Percentiles rank a stretch among this genome's conserved stretches.
These are phyloP conservation scores for Sapria himalayana DNA, from an alignment of 345 rosid species.

Conservation along the genomic window DNA sequence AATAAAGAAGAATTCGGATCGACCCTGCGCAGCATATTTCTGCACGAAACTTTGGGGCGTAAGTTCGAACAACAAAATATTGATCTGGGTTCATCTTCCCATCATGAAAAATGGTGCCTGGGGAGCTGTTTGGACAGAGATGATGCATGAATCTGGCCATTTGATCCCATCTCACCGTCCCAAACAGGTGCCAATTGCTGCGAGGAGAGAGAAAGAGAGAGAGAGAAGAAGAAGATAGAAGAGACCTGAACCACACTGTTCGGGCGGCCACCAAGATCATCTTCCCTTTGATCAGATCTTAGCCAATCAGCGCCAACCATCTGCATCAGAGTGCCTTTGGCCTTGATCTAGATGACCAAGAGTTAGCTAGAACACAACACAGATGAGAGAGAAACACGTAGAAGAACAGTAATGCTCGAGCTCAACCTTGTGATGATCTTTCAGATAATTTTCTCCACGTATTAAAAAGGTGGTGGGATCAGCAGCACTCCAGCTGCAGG, in stretches of 20 bases:
- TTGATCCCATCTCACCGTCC: too few relatives aligned
- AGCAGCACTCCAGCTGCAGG: conserved; percentile 57
- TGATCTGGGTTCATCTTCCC: too few relatives aligned
- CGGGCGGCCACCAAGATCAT: conserved; percentile 49
- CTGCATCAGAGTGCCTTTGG: conserved; percentile 50
- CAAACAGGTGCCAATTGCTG: too few relatives aligned
- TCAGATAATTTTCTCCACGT: conserved; percentile 55
- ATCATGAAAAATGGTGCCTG: too few relatives aligned
- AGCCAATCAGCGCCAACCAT: conserved; percentile 96
- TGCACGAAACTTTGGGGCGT: too few relatives aligned
- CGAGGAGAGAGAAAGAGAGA: too few relatives aligned
- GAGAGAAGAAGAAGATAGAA: background rate
- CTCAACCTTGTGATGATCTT: conserved; percentile 49
- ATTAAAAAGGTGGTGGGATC: conserved; percentile 60
- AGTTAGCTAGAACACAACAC: background rate
- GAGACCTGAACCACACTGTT: conserved; percentile 58
- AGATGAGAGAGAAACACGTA: background rate
- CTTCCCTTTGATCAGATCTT: conserved; percentile 50
- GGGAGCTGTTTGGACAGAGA: too few relatives aligned
- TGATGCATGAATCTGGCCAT: too few relatives aligned
- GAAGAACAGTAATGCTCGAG: too few relatives aligned
- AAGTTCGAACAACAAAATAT: too few relatives aligned
- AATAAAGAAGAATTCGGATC: conserved; percentile 65
- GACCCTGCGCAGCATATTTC: conserved; percentile 29
- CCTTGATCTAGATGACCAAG: conserved; percentile 29